A percentile compares a stretch with the other conserved stretches of the same genome.
Conservation (phyloP, 208 protist genomes). For the Porcisia deanei region DNA sequence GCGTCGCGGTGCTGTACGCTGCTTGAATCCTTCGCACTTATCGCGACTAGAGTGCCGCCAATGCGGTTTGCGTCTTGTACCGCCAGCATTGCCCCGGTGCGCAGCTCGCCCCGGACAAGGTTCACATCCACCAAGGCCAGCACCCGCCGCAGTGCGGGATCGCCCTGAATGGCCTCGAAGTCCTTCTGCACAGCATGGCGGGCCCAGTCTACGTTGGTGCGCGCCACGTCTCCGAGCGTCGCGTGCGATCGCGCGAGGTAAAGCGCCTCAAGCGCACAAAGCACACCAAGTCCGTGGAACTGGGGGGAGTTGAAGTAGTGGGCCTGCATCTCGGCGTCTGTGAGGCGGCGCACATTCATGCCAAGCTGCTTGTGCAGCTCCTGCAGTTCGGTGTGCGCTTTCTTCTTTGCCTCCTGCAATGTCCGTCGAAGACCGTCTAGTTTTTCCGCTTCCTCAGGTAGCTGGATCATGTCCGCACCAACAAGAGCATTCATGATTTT, state of each 20-base stretch:
- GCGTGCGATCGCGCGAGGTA: constrained; percentile 78
- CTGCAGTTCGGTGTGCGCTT: constrained; percentile 73
- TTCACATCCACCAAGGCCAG: constrained; percentile 72
- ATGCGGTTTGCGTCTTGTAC: constrained; percentile 39
- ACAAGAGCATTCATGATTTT: constrained; percentile 71
- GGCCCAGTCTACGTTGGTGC: constrained; percentile 66
- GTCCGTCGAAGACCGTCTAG: constrained; percentile 76
- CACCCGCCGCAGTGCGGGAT: constrained; percentile 50
- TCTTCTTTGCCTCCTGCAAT: constrained; percentile 83
- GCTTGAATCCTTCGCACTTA: constrained; percentile 21
- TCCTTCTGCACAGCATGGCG: constrained; percentile 53
- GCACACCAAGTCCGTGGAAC: constrained; percentile 53
- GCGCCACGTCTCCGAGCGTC: constrained; percentile 70
- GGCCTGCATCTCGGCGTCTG: constrained; percentile 59
- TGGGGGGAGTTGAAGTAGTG: constrained; percentile 73
- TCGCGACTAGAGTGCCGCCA: constrained; percentile 15
- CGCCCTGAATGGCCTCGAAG: constrained; percentile 62
- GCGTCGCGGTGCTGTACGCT: constrained; percentile 12
- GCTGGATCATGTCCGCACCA: constrained; percentile 71
- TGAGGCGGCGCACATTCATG: constrained; percentile 68
- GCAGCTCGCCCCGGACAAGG: constrained; percentile 61
- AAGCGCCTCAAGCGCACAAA: constrained; percentile 74
- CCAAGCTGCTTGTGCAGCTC: constrained; percentile 67
- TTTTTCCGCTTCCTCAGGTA: constrained; percentile 77
- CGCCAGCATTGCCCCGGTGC: constrained; percentile 30